Base-by-base conservation (phyloP, 352 stramenopile genomes). In the Globisporangium megalacanthum region DNA sequence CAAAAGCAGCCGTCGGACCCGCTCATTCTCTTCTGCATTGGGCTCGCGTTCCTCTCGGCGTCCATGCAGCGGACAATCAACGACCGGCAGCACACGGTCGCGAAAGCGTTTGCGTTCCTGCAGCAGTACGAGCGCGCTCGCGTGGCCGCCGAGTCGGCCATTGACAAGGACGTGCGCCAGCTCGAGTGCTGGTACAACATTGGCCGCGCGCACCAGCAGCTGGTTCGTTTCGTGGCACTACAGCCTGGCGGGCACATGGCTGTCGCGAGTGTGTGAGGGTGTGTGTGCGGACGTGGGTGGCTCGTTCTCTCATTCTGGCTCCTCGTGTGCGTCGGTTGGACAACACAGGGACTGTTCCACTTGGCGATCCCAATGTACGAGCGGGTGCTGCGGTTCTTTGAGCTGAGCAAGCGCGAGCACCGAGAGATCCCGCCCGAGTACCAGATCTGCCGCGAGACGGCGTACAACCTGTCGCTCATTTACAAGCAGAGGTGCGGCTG, bases 281-380 rank as follows among this genome's bases (percentile, higher is more conserved):
- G 3, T 59, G 31, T 36, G 35, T 54, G 36, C 22, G 29, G 41
- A 17, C 54, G 20, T 46, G n/a, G 6, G 29, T 51, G 17, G 25
- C 19, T 14, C n/a, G 7, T 36, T 17, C 44, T 17, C 44, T 44
- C 39, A 51, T 39, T 62, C 10, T 44, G 35, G 22, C 14, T 42
- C 33, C 13, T 44, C 19, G 25, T 29, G 25, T 29, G 1, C 56
- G 35, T 53, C 51, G 44, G 52, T 19, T 37, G 46, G 17, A 15
- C 1, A 10, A 19, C 10, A 4, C 48, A 94, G 84, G 85, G 83
- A 11, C 70, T 95, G 20, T 92, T 89, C 66, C 85, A 95, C 52
- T 68, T 95, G 42, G 81, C 85, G 11, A 93, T 95, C 52, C 79
- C 83, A 0, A 92, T 93, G 83, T 95, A 95, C 52, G 85, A 95